Percentiles rank a stretch among this genome's conserved stretches.
phyloP scores from a whole-genome alignment of 1,284 basidiomycete genomes.

The Ustilago trichophora region DNA sequence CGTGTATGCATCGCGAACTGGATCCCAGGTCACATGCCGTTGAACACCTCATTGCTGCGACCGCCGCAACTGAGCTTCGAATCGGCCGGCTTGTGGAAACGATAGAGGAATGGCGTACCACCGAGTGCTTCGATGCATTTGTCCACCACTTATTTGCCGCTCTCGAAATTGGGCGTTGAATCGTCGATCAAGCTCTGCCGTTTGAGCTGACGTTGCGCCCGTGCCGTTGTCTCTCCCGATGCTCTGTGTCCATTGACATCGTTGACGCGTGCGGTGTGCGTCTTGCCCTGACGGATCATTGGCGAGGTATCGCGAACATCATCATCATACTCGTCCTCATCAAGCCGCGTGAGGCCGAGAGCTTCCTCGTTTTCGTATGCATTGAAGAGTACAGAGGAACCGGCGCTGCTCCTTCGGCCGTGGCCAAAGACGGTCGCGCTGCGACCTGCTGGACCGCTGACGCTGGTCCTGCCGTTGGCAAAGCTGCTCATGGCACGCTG shows the following conservation, averaged over 20 bases:
- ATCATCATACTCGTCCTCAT: constrained; percentile 52
- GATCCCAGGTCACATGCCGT: background rate
- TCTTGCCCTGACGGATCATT: constrained; percentile 41
- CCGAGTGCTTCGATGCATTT: too few species aligned
- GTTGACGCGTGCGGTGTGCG: constrained; percentile 3
- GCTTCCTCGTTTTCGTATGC: constrained; percentile 58
- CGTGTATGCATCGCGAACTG: constrained; percentile 3
- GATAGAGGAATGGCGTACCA: too few species aligned
- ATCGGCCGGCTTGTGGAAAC: too few species aligned
- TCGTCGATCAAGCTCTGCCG: constrained; percentile 47
- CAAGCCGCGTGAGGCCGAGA: constrained; percentile 53
- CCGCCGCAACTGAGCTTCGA: too few species aligned
- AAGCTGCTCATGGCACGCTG: constrained; percentile 45
- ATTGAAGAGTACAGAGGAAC: constrained; percentile 54
- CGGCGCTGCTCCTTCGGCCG: constrained; percentile 36
- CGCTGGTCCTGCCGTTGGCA: constrained; percentile 31
- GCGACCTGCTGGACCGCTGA: constrained; percentile 25
- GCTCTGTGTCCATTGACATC: constrained; percentile 8
- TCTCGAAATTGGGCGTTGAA: constrained; percentile 17
- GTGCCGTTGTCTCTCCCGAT: constrained; percentile 17
- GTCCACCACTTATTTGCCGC: background rate
- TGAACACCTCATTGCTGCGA: too few species aligned
- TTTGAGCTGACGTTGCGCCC: constrained; percentile 29
- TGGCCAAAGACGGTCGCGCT: constrained; percentile 31
- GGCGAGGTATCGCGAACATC: constrained; percentile 33